Evolutionary conservation across 169 alveolate genomes (phyloP).

Genomic region (Neospora caninum): DNA sequence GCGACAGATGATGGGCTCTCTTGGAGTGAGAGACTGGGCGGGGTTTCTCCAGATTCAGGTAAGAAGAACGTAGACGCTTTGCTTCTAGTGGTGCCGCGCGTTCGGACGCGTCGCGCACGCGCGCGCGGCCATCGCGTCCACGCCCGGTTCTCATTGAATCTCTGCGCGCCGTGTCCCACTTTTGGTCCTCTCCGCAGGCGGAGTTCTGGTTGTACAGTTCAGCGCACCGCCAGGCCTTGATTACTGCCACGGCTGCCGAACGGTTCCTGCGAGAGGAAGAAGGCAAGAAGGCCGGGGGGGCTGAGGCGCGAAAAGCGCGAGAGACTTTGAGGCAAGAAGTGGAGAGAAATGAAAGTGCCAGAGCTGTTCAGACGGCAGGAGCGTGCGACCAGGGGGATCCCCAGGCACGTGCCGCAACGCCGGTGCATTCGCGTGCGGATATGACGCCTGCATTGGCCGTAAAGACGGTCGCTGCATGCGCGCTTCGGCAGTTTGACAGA

Average conservation of each 20-base stretch:
- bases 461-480: slow-evolving; percentile 26
- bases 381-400: background rate
- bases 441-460: background rate
- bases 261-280: background rate
- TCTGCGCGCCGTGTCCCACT: too few relatives aligned
- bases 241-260: slow-evolving; percentile 8
- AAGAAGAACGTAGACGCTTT: background rate
- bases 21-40: slow-evolving; percentile 32
- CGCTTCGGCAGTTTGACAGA: slow-evolving; percentile 2
- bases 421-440: background rate
- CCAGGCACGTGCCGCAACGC: background rate
- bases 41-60: slow-evolving; percentile 11
- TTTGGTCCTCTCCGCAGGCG: background rate
- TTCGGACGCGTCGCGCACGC: background rate
- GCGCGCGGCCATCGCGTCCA: too few relatives aligned
- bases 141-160: too few relatives aligned
- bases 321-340: too few relatives aligned
- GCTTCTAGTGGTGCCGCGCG: background rate
- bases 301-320: too few relatives aligned
- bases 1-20: slow-evolving; percentile 2
- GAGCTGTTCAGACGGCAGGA: background rate
- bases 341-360: background rate
- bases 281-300: background rate
- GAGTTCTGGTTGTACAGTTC: background rate
- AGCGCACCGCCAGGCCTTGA: background rate